Conservation (phyloP, 2,329 filamentous ascomycete species). For the Cryphonectria radicalis region DNA sequence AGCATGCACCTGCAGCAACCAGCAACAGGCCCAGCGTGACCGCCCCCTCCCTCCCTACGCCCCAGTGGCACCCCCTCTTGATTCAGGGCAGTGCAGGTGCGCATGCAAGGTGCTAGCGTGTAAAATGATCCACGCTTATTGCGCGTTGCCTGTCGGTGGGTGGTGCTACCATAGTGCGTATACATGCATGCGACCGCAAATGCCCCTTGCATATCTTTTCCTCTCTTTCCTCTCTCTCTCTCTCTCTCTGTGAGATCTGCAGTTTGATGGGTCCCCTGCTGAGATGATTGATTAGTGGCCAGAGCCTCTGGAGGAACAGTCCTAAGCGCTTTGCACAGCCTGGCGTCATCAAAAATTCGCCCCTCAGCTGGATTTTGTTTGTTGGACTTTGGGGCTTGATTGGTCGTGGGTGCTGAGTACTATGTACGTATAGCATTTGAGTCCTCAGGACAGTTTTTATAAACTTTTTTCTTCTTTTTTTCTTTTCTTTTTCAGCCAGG, state of each 20-base stretch:
- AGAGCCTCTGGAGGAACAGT: background rate
- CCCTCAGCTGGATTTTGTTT: background rate
- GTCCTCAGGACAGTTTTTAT: background rate
- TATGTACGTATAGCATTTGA: background rate
- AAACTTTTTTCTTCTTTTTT: background rate
- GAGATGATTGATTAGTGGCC: background rate
- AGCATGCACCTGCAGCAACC: background rate
- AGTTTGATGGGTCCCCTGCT: background rate
- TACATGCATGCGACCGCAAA: too few species aligned
- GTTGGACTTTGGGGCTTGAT: background rate
- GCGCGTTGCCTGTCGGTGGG: too few species aligned
- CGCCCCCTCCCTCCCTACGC: too few species aligned
- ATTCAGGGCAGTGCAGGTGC: background rate
- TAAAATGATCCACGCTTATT: background rate
- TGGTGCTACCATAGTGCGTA: too few species aligned
- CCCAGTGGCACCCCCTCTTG: background rate
- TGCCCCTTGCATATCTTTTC: background rate
- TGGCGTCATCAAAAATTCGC: background rate
- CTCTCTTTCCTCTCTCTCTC: background rate
- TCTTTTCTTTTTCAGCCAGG: background rate
- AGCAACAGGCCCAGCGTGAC: background rate
- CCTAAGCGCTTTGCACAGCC: background rate
- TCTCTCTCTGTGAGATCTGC: background rate
- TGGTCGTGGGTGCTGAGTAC: background rate
- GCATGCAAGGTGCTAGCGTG: background rate